These are phyloP conservation scores for Arabis alpina DNA, from an alignment of 345 rosid species.

Conservation along the genomic window DNA sequence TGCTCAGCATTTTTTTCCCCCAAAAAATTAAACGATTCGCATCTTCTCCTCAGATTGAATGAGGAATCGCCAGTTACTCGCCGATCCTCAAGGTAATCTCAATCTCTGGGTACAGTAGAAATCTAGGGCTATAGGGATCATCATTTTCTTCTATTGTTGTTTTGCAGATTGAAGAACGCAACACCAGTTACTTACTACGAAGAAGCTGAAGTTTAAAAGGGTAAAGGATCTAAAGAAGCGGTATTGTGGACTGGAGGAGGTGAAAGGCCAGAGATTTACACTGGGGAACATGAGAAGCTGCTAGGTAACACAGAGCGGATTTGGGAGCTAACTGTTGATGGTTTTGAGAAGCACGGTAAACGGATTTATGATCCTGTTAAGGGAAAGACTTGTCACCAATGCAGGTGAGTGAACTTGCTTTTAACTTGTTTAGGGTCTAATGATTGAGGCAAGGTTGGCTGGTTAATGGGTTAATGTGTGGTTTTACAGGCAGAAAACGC, in stretches of 20 bases:
- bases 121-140: background rate
- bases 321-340: constrained; percentile 86
- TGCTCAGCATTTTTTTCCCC: too few species aligned
- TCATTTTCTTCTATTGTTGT: background rate
- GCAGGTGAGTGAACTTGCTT: constrained; percentile 55
- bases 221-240: constrained; percentile 25
- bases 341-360: constrained; percentile 67
- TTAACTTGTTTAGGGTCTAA: background rate
- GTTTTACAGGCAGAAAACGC: constrained; percentile 86
- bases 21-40: too few species aligned
- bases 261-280: constrained; percentile 70
- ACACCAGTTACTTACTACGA: constrained; percentile 67
- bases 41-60: too few species aligned
- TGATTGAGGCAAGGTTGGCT: background rate
- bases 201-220: constrained; percentile 44
- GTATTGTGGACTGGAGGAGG: constrained; percentile 48
- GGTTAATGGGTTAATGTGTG: constrained; percentile 1
- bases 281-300: constrained; percentile 75
- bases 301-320: constrained; percentile 71
- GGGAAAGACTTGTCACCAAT: constrained; percentile 95
- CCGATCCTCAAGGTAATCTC: constrained; percentile 3
- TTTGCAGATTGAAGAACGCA: constrained; percentile 64
- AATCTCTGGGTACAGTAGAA: too few species aligned
- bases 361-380: constrained; percentile 77
- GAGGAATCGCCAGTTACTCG: constrained; percentile 9